Evolutionary conservation across 768 basidiomycete genomes (phyloP).

Genomic region (Rhizopogon rudus): DNA sequence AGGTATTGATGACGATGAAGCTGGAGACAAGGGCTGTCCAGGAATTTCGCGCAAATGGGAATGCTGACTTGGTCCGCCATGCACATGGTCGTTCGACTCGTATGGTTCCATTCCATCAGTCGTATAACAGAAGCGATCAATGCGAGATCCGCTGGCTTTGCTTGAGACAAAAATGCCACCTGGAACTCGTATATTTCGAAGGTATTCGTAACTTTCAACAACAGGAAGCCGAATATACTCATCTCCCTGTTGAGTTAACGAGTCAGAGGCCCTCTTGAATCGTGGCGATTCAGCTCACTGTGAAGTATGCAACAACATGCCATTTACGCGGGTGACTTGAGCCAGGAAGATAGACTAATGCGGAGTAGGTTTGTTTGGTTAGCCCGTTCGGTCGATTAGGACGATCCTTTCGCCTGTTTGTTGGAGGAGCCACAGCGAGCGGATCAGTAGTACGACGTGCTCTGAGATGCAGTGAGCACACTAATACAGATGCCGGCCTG

Average conservation of each 20-base stretch:
- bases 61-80: constrained; percentile 4
- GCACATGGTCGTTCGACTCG: constrained; percentile 1
- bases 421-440: constrained; percentile 48
- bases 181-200: constrained; percentile 62
- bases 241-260: constrained; percentile 41
- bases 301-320: constrained; percentile 83
- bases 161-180: constrained; percentile 70
- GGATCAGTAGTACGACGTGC: constrained; percentile 60
- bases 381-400: constrained; percentile 78
- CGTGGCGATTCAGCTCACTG: constrained; percentile 37
- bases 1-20: constrained; percentile 11
- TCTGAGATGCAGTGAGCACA: constrained; percentile 25
- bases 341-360: constrained; percentile 62
- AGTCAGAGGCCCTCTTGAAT: background rate
- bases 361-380: constrained; percentile 83
- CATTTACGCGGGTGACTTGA: constrained; percentile 60
- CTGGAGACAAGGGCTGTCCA: constrained; percentile 9
- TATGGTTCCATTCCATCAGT: constrained; percentile 15
- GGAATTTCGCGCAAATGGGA: constrained; percentile 11
- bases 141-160: constrained; percentile 39
- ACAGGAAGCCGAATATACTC: constrained; percentile 69
- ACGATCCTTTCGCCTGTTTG: constrained; percentile 67
- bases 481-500: constrained; percentile 7
- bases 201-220: constrained; percentile 70
- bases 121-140: constrained; percentile 14